A percentile compares a stretch with the other conserved stretches of the same genome.
phyloP scores from a whole-genome alignment of 768 basidiomycete genomes.

The Erythrobasidium yunnanense region DNA sequence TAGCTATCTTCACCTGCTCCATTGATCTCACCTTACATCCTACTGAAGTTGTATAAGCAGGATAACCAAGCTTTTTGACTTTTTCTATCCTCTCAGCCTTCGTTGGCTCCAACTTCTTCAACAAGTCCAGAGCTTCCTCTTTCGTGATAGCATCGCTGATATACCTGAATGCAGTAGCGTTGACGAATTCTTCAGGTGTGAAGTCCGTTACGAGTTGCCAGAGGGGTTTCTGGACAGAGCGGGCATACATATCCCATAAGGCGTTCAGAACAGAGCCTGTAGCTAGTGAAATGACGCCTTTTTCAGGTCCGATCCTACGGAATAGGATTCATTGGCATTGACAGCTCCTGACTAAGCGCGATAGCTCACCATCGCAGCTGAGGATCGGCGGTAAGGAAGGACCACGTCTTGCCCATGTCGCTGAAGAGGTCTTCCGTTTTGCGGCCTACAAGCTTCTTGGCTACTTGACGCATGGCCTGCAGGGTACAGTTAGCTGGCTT shows the following conservation, averaged over 20 bases:
- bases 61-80: constrained; percentile 46
- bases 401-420: constrained; percentile 86
- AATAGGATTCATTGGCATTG: neutral
- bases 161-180: constrained; percentile 51
- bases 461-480: constrained; percentile 50
- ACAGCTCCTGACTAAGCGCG: neutral
- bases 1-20: no score
- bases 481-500: neutral
- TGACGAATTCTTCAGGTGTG: constrained; percentile 34
- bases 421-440: constrained; percentile 69
- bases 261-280: constrained; percentile 32
- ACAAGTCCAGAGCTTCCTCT: constrained; percentile 73
- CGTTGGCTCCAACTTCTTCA: constrained; percentile 61
- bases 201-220: constrained; percentile 35
- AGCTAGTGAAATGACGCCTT: constrained; percentile 34
- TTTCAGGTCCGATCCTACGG: constrained; percentile 26
- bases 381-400: constrained; percentile 55
- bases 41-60: constrained; percentile 35
- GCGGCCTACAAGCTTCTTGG: constrained; percentile 69
- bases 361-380: constrained; percentile 13
- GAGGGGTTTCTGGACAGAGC: constrained; percentile 30
- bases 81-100: constrained; percentile 69
- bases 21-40: constrained; percentile 27
- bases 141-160: constrained; percentile 86
- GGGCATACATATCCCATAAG: constrained; percentile 34